Percentiles rank a stretch among this genome's conserved stretches.
Conservation (phyloP, 768 basidiomycete species). For the Favolaschia claudopus region DNA sequence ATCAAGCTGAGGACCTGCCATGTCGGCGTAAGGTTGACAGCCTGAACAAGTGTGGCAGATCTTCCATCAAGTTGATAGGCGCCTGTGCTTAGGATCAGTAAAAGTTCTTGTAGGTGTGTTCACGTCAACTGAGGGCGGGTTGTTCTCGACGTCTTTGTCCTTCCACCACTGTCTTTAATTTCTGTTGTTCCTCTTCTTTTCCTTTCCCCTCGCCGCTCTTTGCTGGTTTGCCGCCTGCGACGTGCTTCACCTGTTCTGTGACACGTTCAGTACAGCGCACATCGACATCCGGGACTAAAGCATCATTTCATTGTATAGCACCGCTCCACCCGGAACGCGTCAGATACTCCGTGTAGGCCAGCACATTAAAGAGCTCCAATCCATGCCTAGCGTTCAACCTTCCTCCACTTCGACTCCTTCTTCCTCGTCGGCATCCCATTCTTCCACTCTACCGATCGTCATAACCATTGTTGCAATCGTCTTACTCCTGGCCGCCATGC, state of each 20-base stretch:
- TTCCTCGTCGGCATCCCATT: not conserved
- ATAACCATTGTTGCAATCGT: constrained; percentile 39
- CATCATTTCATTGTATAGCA: constrained; percentile 11
- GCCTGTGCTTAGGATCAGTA: too few relatives aligned
- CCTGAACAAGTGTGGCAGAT: too few relatives aligned
- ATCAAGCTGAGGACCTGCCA: too few relatives aligned
- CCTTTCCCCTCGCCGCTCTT: not conserved
- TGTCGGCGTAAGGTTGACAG: too few relatives aligned
- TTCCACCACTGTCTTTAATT: constrained; percentile 1
- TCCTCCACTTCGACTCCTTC: constrained; percentile 9
- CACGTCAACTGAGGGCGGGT: not conserved
- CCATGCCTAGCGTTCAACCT: constrained; percentile 1
- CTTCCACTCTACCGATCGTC: constrained; percentile 36
- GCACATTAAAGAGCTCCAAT: constrained; percentile 4
- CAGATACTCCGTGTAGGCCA: too few relatives aligned
- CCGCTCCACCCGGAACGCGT: constrained; percentile 19
- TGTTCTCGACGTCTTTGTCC: constrained; percentile 14
- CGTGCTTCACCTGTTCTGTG: constrained; percentile 9
- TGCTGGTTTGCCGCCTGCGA: not conserved
- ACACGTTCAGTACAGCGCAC: not conserved
- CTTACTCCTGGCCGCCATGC: constrained; percentile 39
- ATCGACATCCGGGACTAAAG: not conserved
- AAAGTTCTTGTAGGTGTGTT: not conserved
- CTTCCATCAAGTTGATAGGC: too few relatives aligned
- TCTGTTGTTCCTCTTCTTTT: not conserved